Percentiles rank a stretch among this genome's conserved stretches.
Conservation (phyloP, 805 yeast genomes). For the Kodamaea leandrae region DNA sequence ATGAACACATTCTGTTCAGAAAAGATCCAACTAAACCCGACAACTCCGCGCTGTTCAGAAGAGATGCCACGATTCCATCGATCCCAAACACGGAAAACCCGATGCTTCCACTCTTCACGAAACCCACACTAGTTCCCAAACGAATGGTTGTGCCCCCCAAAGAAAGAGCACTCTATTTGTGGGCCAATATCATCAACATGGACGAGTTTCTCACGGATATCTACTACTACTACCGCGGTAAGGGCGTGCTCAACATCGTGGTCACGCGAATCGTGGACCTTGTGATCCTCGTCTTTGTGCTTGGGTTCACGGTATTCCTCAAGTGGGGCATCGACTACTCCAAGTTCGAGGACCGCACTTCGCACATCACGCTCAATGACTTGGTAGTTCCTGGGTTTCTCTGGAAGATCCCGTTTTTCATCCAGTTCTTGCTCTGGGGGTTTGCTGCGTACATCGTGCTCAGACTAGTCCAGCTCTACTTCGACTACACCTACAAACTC, state of each 20-base stretch:
- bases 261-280: conserved; percentile 65
- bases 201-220: conserved; percentile 83
- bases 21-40: too few relatives aligned
- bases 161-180: conserved; percentile 86
- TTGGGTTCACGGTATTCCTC: conserved; percentile 73
- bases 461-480: conserved; percentile 52
- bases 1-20: neutral
- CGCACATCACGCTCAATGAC: conserved; percentile 33
- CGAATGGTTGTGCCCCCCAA: conserved; percentile 36
- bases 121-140: neutral
- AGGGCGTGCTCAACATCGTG: conserved; percentile 79
- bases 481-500: conserved; percentile 60
- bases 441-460: conserved; percentile 54
- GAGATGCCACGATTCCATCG: neutral
- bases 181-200: conserved; percentile 94
- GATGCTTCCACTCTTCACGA: neutral
- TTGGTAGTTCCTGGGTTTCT: conserved; percentile 44
- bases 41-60: neutral
- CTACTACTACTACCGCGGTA: conserved; percentile 79
- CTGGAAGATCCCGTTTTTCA: conserved; percentile 37
- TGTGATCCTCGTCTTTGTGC: conserved; percentile 73
- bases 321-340: conserved; percentile 75
- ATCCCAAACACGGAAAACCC: neutral
- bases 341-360: conserved; percentile 17
- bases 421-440: conserved; percentile 62